Percentiles rank a stretch among this genome's conserved stretches.
Evolutionary conservation across 441 rosid genomes (phyloP).

Genomic region (Daphne laureola): DNA sequence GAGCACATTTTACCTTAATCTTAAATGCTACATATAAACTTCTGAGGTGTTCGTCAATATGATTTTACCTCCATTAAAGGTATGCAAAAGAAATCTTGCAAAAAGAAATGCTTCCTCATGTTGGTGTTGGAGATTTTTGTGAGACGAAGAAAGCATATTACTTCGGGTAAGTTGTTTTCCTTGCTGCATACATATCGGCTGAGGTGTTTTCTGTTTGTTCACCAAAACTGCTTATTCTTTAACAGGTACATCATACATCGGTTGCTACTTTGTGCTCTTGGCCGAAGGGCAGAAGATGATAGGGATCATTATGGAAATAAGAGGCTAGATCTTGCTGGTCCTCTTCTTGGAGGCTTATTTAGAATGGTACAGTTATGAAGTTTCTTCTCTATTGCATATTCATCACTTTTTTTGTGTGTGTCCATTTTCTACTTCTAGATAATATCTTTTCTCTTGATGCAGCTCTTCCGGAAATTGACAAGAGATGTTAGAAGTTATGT

Average conservation of each 20-base stretch:
- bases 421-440: conserved; percentile 11
- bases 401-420: neutral
- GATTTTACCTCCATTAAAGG: conserved; percentile 38
- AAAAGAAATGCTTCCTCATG: conserved; percentile 99
- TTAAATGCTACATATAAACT: conserved; percentile 13
- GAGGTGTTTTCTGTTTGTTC: conserved; percentile 9
- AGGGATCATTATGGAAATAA: conserved; percentile 99
- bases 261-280: conserved; percentile 87
- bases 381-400: neutral
- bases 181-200: neutral
- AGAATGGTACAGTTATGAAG: conserved; percentile 59
- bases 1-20: conserved; percentile 19
- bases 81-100: conserved; percentile 96
- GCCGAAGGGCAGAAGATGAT: conserved; percentile 95
- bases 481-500: conserved; percentile 87
- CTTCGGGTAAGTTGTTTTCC: conserved; percentile 60
- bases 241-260: conserved; percentile 89
- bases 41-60: conserved; percentile 20
- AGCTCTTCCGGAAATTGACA: conserved; percentile 92
- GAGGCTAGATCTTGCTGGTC: conserved; percentile 99
- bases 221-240: conserved; percentile 6
- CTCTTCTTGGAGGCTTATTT: conserved; percentile 92
- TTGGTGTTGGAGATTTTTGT: conserved; percentile 80
- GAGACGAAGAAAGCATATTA: conserved; percentile 96
- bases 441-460: conserved; percentile 22